Conservation (phyloP, 139 green algal genomes). For the Picochlorum sp. region DNA sequence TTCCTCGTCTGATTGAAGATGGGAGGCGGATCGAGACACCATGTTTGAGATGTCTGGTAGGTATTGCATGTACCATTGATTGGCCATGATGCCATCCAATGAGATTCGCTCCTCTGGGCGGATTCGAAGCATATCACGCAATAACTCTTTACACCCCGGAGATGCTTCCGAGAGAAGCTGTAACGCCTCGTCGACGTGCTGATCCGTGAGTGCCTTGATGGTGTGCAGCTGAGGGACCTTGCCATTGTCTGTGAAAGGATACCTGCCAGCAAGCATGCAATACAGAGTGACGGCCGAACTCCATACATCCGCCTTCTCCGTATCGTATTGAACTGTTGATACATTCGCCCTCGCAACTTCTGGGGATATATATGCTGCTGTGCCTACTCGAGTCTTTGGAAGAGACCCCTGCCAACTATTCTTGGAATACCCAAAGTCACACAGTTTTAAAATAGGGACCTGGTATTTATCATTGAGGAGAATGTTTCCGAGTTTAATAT, state of each 20-base stretch:
- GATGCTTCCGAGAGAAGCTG: conserved; percentile 16
- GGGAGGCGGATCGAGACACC: conserved; percentile 10
- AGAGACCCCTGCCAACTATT: conserved; percentile 35
- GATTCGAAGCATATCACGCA: conserved; percentile 58
- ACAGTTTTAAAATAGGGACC: conserved; percentile 54
- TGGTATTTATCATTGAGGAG: conserved; percentile 41
- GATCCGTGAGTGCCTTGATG: conserved; percentile 20
- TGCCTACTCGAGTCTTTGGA: conserved; percentile 42
- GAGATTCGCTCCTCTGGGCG: conserved; percentile 39
- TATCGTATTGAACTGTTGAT: conserved; percentile 25
- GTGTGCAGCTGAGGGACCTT: conserved; percentile 19
- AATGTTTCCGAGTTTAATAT: conserved; percentile 62
- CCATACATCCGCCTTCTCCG: conserved; percentile 35
- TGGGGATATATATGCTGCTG: conserved; percentile 34
- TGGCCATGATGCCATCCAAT: conserved; percentile 55
- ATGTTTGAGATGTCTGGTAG: conserved; percentile 30
- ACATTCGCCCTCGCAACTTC: conserved; percentile 23
- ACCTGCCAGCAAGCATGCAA: conserved; percentile 34
- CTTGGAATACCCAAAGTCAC: conserved; percentile 58
- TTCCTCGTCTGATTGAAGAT: conserved; percentile 17
- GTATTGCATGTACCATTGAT: conserved; percentile 30
- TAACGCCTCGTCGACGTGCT: conserved; percentile 17
- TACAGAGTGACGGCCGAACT: conserved; percentile 36
- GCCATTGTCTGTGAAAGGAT: conserved; percentile 27
- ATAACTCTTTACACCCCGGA: conserved; percentile 35